Evolutionary conservation across 768 basidiomycete species (phyloP).

Genomic region (Imleria badia): DNA sequence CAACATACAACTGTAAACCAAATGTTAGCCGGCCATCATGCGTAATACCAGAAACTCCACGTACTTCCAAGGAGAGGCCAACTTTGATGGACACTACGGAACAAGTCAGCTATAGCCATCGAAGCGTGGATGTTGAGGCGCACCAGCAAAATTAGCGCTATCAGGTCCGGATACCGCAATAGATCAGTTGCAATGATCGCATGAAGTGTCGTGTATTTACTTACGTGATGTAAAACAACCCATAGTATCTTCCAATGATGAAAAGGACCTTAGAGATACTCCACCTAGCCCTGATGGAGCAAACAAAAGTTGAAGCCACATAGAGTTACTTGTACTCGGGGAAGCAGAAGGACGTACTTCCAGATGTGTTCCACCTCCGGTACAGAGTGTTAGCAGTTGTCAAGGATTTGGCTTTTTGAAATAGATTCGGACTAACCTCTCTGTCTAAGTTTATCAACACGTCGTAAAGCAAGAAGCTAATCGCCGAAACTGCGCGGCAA

Average conservation of each 20-base stretch:
- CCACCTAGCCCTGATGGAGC: neutral
- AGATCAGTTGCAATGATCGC: neutral
- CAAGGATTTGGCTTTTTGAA: neutral
- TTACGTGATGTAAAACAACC: neutral
- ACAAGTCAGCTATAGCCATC: neutral
- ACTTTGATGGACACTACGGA: neutral
- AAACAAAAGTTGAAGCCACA: neutral
- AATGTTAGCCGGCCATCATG: neutral
- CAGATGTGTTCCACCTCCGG: neutral
- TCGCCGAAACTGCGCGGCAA: neutral
- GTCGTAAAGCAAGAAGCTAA: neutral
- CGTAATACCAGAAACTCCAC: neutral
- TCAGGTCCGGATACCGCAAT: neutral
- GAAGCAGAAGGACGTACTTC: neutral
- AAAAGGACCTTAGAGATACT: neutral
- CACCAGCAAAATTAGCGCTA: neutral
- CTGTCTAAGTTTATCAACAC: slow-evolving; percentile 5
- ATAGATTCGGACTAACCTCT: slow-evolving; percentile 1
- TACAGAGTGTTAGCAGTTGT: neutral
- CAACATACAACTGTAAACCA: neutral
- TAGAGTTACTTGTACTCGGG: neutral
- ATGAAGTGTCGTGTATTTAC: neutral
- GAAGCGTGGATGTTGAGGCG: neutral
- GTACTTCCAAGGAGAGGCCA: neutral
- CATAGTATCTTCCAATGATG: slow-evolving; percentile 7